A percentile compares a stretch with the other conserved stretches of the same genome.
Evolutionary conservation across 768 basidiomycete genomes (phyloP).

Genomic region (Crepidotus variabilis): DNA sequence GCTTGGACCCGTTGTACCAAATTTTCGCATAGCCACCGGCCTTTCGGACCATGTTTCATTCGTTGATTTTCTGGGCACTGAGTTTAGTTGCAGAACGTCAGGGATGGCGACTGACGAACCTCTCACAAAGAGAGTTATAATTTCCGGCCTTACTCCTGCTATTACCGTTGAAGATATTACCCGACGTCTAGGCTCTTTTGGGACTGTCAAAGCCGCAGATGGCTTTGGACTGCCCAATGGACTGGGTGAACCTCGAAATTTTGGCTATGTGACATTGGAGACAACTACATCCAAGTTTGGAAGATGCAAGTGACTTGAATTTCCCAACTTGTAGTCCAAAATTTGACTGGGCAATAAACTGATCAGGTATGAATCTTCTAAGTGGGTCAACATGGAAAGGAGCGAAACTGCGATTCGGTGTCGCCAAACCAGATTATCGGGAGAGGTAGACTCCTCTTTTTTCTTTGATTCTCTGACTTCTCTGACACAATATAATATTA

Average conservation of each 20-base stretch:
- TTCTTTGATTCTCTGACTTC: background rate
- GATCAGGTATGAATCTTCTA: slow-evolving; percentile 64
- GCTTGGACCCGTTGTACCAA: background rate
- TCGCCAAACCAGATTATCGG: slow-evolving; percentile 73
- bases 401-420: slow-evolving; percentile 76
- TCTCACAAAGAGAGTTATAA: slow-evolving; percentile 60
- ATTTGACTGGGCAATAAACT: background rate
- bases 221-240: slow-evolving; percentile 65
- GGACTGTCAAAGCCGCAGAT: slow-evolving; percentile 63
- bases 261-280: slow-evolving; percentile 71
- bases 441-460: slow-evolving; percentile 43
- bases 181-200: slow-evolving; percentile 59
- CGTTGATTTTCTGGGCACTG: background rate
- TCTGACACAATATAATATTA: slow-evolving; percentile 10
- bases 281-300: slow-evolving; percentile 54
- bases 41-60: background rate
- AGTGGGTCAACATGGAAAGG: slow-evolving; percentile 89
- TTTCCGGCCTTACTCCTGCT: slow-evolving; percentile 72
- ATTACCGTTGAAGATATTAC: slow-evolving; percentile 57
- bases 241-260: slow-evolving; percentile 64
- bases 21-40: background rate
- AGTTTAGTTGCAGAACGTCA: background rate
- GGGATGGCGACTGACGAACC: slow-evolving; percentile 15
- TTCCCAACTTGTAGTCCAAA: background rate
- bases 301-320: slow-evolving; percentile 48